Evolutionary conservation across 192 early-diverging fungal genomes (phyloP).

Genomic region (Mortierella hygrophila): DNA sequence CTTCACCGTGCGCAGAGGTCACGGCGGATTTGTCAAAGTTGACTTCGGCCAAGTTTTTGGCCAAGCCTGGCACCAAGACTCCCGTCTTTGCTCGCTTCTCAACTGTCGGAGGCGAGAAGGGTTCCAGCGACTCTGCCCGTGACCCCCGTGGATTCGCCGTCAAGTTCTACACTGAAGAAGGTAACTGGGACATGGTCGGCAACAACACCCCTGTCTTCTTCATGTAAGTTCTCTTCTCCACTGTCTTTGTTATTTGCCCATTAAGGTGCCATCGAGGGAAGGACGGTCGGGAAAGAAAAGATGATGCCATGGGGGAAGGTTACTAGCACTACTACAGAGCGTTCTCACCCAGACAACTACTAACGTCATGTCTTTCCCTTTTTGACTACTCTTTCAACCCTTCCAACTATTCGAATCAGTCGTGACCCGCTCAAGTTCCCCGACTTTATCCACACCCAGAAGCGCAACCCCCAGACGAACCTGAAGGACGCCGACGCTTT

Average conservation of each 20-base stretch:
- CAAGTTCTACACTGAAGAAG: conserved; percentile 92
- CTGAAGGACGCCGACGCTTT: conserved; percentile 75
- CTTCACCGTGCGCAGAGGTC: conserved; percentile 61
- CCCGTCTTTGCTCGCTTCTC: conserved; percentile 87
- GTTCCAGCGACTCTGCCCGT: conserved; percentile 80
- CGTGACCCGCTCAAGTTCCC: conserved; percentile 87
- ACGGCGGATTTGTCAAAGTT: conserved; percentile 77
- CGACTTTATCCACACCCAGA: conserved; percentile 88
- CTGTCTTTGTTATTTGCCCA: not conserved
- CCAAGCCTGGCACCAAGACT: conserved; percentile 79
- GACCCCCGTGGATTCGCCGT: conserved; percentile 87
- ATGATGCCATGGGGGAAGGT: not conserved
- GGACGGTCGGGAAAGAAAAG: no score
- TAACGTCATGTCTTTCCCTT: not conserved
- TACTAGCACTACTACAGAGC: not conserved
- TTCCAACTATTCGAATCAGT: conserved; percentile 9
- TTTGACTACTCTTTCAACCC: not conserved
- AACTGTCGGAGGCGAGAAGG: conserved; percentile 82
- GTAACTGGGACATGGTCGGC: conserved; percentile 90
- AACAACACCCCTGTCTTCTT: conserved; percentile 91
- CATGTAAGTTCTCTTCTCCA: conserved; percentile 52
- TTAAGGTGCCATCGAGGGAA: no score
- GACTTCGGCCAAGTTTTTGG: conserved; percentile 81
- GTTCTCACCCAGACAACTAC: not conserved
- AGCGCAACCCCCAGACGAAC: conserved; percentile 85